Evolutionary conservation across 2,329 filamentous ascomycete genomes (phyloP).

Genomic region (Tolypocladium pustulatum): DNA sequence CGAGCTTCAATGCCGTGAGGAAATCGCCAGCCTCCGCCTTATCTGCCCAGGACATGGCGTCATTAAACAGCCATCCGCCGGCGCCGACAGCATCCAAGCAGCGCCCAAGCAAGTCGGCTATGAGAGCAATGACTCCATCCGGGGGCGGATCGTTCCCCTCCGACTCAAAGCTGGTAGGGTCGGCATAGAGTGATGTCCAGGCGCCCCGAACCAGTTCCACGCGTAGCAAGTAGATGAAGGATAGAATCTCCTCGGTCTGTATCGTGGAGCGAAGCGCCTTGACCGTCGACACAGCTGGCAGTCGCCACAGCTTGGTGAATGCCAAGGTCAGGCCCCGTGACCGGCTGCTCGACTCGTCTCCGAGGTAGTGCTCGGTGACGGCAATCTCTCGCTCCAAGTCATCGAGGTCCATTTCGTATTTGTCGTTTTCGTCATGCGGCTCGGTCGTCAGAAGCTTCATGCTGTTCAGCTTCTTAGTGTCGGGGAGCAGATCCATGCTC

Average conservation of each 20-base stretch:
- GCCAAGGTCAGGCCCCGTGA: constrained; percentile 56
- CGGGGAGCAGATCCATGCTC: constrained; percentile 52
- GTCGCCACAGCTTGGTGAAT: constrained; percentile 58
- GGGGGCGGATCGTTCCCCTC: constrained; percentile 36
- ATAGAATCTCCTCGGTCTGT: constrained; percentile 56
- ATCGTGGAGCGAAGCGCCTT: constrained; percentile 53
- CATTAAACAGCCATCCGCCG: constrained; percentile 62
- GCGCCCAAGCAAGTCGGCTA: constrained; percentile 60
- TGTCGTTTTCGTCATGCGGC: constrained; percentile 16
- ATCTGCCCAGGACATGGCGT: constrained; percentile 38
- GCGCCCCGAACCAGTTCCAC: constrained; percentile 64
- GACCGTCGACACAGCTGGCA: constrained; percentile 49
- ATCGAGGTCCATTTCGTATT: constrained; percentile 45
- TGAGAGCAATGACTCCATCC: constrained; percentile 59
- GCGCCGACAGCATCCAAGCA: constrained; percentile 68
- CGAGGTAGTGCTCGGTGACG: constrained; percentile 56
- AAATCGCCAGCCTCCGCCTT: constrained; percentile 50
- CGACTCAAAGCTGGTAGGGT: constrained; percentile 37
- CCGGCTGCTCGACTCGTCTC: constrained; percentile 51
- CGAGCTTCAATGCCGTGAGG: constrained; percentile 53
- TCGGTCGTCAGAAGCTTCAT: constrained; percentile 21
- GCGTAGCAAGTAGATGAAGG: constrained; percentile 61
- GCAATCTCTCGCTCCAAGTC: constrained; percentile 55
- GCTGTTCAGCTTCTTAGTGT: constrained; percentile 20
- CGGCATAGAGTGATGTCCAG: constrained; percentile 65